A percentile compares a stretch with the other conserved stretches of the same genome.
Evolutionary conservation across 345 rosid species (phyloP).

Genomic region (Eucalyptus dawsonii): DNA sequence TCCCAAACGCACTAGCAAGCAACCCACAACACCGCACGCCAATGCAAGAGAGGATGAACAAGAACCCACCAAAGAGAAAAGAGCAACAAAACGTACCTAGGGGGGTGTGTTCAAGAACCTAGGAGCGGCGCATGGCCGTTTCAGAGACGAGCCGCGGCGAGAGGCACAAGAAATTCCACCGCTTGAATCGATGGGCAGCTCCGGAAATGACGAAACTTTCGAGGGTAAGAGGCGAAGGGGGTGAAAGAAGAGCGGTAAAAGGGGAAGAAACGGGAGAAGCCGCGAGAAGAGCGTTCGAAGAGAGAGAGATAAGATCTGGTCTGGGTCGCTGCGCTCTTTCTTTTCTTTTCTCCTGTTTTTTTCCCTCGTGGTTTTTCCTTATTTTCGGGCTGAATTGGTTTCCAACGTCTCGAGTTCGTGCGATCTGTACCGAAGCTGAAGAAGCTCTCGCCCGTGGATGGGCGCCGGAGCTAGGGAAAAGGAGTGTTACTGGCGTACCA

Average conservation of each 20-base stretch:
- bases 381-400: neutral
- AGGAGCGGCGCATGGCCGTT: neutral
- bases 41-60: neutral
- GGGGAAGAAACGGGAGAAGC: neutral
- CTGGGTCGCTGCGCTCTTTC: neutral
- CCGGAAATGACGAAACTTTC: neutral
- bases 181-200: neutral
- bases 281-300: conserved; percentile 3
- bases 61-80: neutral
- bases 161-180: neutral
- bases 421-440: neutral
- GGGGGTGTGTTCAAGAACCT: neutral
- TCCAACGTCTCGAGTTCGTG: neutral
- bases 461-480: neutral
- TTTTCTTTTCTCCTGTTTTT: neutral
- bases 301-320: neutral
- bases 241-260: neutral
- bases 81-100: neutral
- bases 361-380: neutral
- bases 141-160: neutral
- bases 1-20: neutral
- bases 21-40: neutral
- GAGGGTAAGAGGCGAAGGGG: neutral
- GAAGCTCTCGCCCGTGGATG: neutral
- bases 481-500: neutral